phyloP scores from a whole-genome alignment of 768 basidiomycete genomes.

The Phanerochaete carnosa region DNA sequence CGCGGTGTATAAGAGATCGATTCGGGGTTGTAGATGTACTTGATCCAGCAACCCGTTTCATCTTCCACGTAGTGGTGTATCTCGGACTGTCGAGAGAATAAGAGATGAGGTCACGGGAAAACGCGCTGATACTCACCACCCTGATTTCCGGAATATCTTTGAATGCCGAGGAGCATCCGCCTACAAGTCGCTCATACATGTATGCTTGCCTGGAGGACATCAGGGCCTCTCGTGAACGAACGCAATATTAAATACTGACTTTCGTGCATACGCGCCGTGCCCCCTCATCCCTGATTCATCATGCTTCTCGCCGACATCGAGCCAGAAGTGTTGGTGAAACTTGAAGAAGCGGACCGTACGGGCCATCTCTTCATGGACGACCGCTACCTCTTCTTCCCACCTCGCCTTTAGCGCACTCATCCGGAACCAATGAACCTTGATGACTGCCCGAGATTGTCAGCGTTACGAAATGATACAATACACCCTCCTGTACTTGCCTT shows the following conservation, averaged over 20 bases:
- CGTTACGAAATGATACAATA: no score
- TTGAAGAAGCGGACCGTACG: slow-evolving; percentile 2
- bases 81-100: no score
- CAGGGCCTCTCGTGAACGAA: neutral
- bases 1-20: no score
- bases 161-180: no score
- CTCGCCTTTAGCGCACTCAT: neutral
- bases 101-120: no score
- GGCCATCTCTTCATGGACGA: slow-evolving; percentile 1
- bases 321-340: neutral
- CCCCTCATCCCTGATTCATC: neutral
- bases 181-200: no score
- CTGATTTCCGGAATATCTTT: no score
- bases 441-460: no score
- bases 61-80: no score
- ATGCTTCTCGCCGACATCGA: neutral
- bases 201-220: neutral
- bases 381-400: neutral
- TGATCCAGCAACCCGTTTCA: no score
- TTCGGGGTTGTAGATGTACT: no score
- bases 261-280: neutral
- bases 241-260: neutral
- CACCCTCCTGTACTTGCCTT: neutral
- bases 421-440: slow-evolving; percentile 9
- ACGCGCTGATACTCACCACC: no score